These are phyloP conservation scores for Eimeria maxima DNA, from an alignment of 169 alveolate species.

Conservation along the genomic window DNA sequence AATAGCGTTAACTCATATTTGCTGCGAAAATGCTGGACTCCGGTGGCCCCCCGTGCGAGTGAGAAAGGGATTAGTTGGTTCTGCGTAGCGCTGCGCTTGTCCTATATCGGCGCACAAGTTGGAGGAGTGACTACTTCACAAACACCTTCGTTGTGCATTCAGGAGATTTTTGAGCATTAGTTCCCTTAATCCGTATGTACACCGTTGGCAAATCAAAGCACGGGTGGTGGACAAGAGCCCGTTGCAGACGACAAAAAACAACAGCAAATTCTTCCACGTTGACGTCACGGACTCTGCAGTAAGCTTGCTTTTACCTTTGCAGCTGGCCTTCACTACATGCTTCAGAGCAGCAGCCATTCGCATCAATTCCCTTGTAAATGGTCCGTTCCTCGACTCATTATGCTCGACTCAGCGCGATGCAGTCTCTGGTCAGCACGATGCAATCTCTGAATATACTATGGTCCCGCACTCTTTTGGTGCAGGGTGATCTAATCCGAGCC, in stretches of 20 bases:
- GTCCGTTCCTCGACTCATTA: background rate
- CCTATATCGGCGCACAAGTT: background rate
- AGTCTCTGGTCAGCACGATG: too few relatives aligned
- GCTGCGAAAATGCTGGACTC: conserved; percentile 33
- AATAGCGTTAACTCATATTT: background rate
- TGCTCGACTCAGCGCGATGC: background rate
- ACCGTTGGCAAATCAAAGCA: conserved; percentile 75
- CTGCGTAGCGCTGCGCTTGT: background rate
- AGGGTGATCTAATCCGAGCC: conserved; percentile 82
- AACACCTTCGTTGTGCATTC: background rate
- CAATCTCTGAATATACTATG: too few relatives aligned
- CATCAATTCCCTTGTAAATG: background rate
- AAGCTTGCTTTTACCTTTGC: background rate
- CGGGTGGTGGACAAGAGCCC: conserved; percentile 80
- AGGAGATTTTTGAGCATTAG: conserved; percentile 66
- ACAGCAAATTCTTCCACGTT: conserved; percentile 72
- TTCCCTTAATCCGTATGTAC: conserved; percentile 76
- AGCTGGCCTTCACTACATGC: background rate
- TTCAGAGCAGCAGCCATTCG: background rate
- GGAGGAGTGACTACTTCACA: background rate
- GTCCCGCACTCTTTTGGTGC: background rate
- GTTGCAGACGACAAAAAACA: conserved; percentile 72
- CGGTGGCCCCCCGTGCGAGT: conserved; percentile 52
- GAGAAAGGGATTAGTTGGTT: background rate
- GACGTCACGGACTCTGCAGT: conserved; percentile 78